Base-by-base conservation (phyloP, 495 filamentous ascomycete species). In the Aspergillus ostianus region DNA sequence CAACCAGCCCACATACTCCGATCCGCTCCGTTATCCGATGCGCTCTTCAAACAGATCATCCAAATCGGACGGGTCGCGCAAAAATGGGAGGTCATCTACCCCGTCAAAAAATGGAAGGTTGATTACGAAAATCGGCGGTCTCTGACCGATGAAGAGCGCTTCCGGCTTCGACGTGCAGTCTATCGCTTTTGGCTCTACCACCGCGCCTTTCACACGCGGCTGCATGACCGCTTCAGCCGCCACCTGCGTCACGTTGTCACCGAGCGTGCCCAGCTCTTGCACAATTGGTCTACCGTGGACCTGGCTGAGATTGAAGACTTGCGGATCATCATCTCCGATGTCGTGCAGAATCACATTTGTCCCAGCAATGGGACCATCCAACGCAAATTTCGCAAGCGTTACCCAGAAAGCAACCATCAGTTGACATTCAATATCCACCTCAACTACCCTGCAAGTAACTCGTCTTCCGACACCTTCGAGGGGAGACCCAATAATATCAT, bases 151-250 rank as follows among this genome's bases (percentile, higher is more conserved):
- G 58, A 77, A 13, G 90, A 92, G 68, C 76, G 81, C 19, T 73
- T 76, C 23, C 78, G 82, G 6, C 59, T 92, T n/a, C 83, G 90
- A 6, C 79, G 80, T 47, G 88, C 85, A 1, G 67, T 92, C 56
- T 92, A 89, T 65, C 79, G 84, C 1, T 80, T 89, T 69, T 91
- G 89, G 89, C 75, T 86, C 13, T 88, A 84, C 65, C 67, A 75
- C 47, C 74, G 72, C 17, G 85, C 84, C 18, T 87, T 87, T 67
- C 82, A 87, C 64, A 81, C 71, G 51, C 67, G 62, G 15, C 53
- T 63, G 27, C 73, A 81, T 60, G 66, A 80, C 23, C 80, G 84
- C 15, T 73, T 77, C 32, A 67, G 69, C n/a, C 82, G 85, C 32
- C 68, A 65, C 36, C 61, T 73, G 15, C 78, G 69, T 13, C 69